Evolutionary conservation across 129 eudicot genomes (phyloP).

Genomic region (Flaveria sonorensis): DNA sequence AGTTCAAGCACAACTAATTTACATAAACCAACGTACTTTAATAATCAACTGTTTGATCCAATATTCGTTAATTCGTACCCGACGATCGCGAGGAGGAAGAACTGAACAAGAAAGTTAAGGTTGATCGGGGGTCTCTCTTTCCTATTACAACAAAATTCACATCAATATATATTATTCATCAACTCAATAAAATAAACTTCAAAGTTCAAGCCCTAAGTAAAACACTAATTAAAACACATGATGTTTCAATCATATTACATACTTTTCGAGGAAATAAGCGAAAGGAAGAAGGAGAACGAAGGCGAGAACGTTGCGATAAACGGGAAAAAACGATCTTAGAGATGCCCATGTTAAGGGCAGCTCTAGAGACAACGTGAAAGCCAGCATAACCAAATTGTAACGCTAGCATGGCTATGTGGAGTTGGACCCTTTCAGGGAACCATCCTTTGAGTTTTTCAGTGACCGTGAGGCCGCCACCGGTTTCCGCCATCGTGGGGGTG

Average conservation of each 20-base stretch:
- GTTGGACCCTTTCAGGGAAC: slow-evolving; percentile 90
- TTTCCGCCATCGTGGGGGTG: slow-evolving; percentile 54
- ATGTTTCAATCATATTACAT: slow-evolving; percentile 12
- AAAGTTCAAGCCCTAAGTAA: background rate
- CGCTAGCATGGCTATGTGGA: slow-evolving; percentile 87
- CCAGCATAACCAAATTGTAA: slow-evolving; percentile 99
- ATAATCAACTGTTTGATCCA: slow-evolving; percentile 3
- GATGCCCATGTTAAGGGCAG: slow-evolving; percentile 99
- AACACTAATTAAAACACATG: background rate
- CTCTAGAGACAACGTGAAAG: slow-evolving; percentile 93
- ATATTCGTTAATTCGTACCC: slow-evolving; percentile 54
- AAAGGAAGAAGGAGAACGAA: slow-evolving; percentile 84
- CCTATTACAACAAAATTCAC: slow-evolving; percentile 41
- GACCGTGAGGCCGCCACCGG: slow-evolving; percentile 40
- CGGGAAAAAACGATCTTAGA: slow-evolving; percentile 94
- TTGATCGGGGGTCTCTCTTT: slow-evolving; percentile 84
- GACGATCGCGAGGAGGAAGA: slow-evolving; percentile 87
- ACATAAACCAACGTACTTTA: background rate
- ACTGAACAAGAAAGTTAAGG: slow-evolving; percentile 67
- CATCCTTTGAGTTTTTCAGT: slow-evolving; percentile 48
- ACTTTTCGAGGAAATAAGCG: slow-evolving; percentile 98
- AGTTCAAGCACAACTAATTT: background rate
- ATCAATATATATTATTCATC: background rate
- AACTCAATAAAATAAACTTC: too few species aligned
- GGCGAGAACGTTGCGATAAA: slow-evolving; percentile 88